A percentile compares a stretch with the other conserved stretches of the same genome.
Evolutionary conservation across 768 basidiomycete genomes (phyloP).

Genomic region (Hygrocybe coccinea): DNA sequence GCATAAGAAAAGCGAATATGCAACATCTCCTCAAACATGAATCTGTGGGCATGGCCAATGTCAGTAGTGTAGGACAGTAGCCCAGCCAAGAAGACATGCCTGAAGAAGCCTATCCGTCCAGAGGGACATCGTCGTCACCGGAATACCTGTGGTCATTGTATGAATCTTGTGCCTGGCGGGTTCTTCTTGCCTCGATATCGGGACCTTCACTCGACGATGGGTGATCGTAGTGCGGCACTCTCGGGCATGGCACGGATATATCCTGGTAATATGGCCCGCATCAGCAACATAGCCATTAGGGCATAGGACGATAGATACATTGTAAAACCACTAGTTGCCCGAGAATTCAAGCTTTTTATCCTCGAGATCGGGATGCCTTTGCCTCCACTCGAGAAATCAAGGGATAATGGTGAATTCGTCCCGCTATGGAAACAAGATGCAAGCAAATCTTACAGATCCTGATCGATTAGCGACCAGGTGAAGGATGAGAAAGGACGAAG

Average conservation of each 20-base stretch:
- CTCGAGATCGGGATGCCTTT: too few species aligned
- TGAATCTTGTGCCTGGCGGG: background rate
- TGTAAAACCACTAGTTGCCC: too few species aligned
- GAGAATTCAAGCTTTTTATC: too few species aligned
- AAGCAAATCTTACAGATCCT: too few species aligned
- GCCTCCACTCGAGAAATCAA: too few species aligned
- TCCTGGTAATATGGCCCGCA: slow-evolving; percentile 2
- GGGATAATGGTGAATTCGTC: too few species aligned
- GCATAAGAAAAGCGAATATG: slow-evolving; percentile 23
- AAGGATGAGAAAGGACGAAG: too few species aligned
- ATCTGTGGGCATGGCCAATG: slow-evolving; percentile 19
- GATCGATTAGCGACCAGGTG: slow-evolving; percentile 5
- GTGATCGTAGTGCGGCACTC: slow-evolving; percentile 33
- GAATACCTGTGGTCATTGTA: slow-evolving; percentile 2
- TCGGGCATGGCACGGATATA: slow-evolving; percentile 37
- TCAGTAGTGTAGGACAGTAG: background rate
- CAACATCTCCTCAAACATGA: slow-evolving; percentile 33
- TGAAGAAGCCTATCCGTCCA: slow-evolving; percentile 32
- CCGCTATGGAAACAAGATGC: too few species aligned
- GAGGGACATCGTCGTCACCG: slow-evolving; percentile 24
- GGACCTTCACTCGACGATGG: slow-evolving; percentile 25
- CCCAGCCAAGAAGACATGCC: slow-evolving; percentile 15
- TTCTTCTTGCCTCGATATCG: background rate
- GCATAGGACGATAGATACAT: slow-evolving; percentile 11
- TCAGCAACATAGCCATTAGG: background rate